Conservation (phyloP, 257 asterid species). For the Lantana camara region DNA sequence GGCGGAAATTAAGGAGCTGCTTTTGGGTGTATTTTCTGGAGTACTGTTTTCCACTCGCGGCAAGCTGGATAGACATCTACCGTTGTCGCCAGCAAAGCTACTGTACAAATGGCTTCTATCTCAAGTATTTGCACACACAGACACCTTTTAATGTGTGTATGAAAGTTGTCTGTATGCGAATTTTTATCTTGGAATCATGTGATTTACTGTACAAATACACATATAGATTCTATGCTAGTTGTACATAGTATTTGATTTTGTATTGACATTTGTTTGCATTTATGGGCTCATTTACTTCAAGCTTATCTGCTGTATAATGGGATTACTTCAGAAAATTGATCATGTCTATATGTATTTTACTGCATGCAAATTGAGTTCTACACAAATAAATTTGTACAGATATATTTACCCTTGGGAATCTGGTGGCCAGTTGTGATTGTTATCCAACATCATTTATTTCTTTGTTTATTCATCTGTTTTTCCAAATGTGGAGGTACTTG, state of each 20-base stretch:
- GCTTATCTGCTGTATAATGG: constrained; percentile 20
- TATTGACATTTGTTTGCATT: constrained; percentile 19
- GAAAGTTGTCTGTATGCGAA: neutral
- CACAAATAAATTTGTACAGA: no score
- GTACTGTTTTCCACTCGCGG: constrained; percentile 1
- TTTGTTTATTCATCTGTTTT: constrained; percentile 1
- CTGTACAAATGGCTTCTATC: constrained; percentile 10
- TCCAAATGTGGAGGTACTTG: neutral
- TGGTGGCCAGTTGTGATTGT: neutral
- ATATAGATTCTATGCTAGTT: constrained; percentile 17
- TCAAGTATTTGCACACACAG: neutral
- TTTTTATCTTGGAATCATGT: neutral
- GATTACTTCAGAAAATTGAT: constrained; percentile 4
- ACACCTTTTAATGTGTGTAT: constrained; percentile 9
- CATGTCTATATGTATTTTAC: neutral
- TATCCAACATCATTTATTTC: neutral
- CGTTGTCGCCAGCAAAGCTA: constrained; percentile 5
- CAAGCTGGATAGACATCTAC: neutral
- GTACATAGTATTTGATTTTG: neutral
- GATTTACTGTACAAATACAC: neutral
- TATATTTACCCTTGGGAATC: neutral
- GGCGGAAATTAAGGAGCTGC: neutral
- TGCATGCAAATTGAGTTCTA: constrained; percentile 12
- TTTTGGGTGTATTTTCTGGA: constrained; percentile 1
- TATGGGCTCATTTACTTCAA: constrained; percentile 24